Evolutionary conservation across 768 basidiomycete genomes (phyloP).

Genomic region (Inosperma sp.): DNA sequence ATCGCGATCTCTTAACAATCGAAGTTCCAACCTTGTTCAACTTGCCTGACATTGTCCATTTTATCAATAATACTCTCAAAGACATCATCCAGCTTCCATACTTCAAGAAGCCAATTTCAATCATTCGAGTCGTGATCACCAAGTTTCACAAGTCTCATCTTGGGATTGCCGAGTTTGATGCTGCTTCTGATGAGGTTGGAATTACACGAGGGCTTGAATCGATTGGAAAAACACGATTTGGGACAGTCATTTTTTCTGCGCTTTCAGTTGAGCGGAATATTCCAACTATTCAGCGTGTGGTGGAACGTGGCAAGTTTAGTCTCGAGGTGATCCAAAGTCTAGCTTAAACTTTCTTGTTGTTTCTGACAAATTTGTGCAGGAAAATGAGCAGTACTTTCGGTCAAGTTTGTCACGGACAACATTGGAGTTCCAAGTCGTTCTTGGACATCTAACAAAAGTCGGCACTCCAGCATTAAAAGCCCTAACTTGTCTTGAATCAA

Average conservation of each 20-base stretch:
- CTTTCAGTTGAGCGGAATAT: slow-evolving; percentile 17
- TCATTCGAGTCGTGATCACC: slow-evolving; percentile 18
- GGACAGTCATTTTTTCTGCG: slow-evolving; percentile 16
- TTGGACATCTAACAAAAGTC: slow-evolving; percentile 14
- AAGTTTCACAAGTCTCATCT: slow-evolving; percentile 20
- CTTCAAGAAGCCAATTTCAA: slow-evolving; percentile 17
- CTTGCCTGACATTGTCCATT: slow-evolving; percentile 23
- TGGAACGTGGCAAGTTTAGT: slow-evolving; percentile 13
- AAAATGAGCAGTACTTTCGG: slow-evolving; percentile 1
- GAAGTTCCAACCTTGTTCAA: slow-evolving; percentile 19
- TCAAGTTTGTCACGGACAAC: slow-evolving; percentile 4
- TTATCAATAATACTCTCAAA: slow-evolving; percentile 23
- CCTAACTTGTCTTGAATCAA: slow-evolving; percentile 27
- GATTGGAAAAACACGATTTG: slow-evolving; percentile 26
- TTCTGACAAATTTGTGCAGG: neutral
- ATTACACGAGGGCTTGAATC: slow-evolving; percentile 18
- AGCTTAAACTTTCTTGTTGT: neutral
- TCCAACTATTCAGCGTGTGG: slow-evolving; percentile 16
- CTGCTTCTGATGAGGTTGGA: slow-evolving; percentile 10
- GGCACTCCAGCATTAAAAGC: slow-evolving; percentile 18
- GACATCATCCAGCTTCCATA: slow-evolving; percentile 21
- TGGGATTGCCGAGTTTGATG: slow-evolving; percentile 14
- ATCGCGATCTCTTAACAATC: slow-evolving; percentile 8
- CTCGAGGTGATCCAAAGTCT: slow-evolving; percentile 12
- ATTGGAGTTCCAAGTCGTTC: slow-evolving; percentile 16